These are phyloP conservation scores for Lathyrus sativus DNA, from an alignment of 306 rosid genomes.

Conservation along the genomic window DNA sequence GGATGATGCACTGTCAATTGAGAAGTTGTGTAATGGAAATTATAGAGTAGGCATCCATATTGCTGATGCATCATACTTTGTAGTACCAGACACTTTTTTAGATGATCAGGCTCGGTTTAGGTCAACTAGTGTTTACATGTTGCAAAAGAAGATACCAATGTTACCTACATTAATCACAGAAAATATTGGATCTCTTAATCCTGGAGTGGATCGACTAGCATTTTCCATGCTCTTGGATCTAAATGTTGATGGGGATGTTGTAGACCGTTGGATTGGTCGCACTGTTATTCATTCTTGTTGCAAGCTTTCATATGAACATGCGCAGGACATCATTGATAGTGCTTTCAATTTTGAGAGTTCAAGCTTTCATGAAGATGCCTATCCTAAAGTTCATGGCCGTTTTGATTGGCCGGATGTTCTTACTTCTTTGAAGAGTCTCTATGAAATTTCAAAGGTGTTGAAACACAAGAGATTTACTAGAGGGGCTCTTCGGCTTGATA, in stretches of 20 bases:
- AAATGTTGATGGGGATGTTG: slow-evolving; percentile 58
- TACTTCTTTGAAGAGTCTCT: no score
- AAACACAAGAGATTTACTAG: no score
- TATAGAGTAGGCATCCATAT: no score
- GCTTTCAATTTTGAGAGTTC: slow-evolving; percentile 40
- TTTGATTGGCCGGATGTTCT: no score
- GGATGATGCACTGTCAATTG: no score
- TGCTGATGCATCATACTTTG: slow-evolving; percentile 86
- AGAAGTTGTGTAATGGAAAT: no score
- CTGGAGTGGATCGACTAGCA: slow-evolving; percentile 85
- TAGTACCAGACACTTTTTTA: slow-evolving; percentile 65
- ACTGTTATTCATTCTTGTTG: slow-evolving; percentile 85
- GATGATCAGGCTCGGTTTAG: slow-evolving; percentile 71
- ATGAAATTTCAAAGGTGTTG: no score
- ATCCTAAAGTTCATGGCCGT: no score
- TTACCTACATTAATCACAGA: slow-evolving; percentile 74
- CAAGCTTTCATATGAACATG: slow-evolving; percentile 82
- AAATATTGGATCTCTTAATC: slow-evolving; percentile 72
- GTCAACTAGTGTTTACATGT: slow-evolving; percentile 82
- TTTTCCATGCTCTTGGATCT: slow-evolving; percentile 77
- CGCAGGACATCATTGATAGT: slow-evolving; percentile 72
- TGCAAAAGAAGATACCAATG: slow-evolving; percentile 66
- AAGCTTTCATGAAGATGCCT: slow-evolving; percentile 30
- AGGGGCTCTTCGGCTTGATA: no score
- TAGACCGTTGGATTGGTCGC: slow-evolving; percentile 77